These are phyloP conservation scores for Jamesozyma hellenica DNA, from an alignment of 805 yeast genomes.

Conservation along the genomic window DNA sequence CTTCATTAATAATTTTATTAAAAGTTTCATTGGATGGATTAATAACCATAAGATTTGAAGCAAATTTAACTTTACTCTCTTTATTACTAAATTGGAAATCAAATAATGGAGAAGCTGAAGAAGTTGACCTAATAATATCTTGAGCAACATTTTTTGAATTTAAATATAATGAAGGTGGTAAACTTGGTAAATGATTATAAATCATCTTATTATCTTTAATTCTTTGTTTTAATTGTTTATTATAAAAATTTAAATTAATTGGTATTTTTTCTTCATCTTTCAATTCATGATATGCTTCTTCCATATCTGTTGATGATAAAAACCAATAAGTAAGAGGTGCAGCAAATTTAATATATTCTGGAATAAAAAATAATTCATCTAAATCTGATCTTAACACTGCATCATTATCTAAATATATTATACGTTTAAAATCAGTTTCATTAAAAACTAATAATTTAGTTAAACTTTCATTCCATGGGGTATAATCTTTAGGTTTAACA, in stretches of 20 bases:
- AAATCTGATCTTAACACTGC: constrained; percentile 34
- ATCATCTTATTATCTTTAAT: constrained; percentile 19
- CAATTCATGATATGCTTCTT: constrained; percentile 13
- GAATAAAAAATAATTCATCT: constrained; percentile 45
- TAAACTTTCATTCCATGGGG: constrained; percentile 42
- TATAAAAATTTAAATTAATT: constrained; percentile 17
- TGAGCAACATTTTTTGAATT: constrained; percentile 22
- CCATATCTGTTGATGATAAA: constrained; percentile 21
- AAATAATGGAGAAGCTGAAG: constrained; percentile 19
- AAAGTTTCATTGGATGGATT: constrained; percentile 34
- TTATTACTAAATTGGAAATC: constrained; percentile 11
- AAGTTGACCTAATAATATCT: constrained; percentile 21
- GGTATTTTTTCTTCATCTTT: constrained; percentile 13
- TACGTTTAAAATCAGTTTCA: constrained; percentile 39
- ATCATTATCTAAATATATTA: constrained; percentile 53
- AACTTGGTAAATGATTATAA: constrained; percentile 34
- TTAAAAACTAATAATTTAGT: constrained; percentile 48
- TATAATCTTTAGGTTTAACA: constrained; percentile 17
- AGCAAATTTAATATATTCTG: constrained; percentile 36
- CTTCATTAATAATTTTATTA: constrained; percentile 12
- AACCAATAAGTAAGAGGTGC: constrained; percentile 38
- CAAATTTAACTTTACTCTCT: constrained; percentile 25
- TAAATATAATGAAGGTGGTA: constrained; percentile 20
- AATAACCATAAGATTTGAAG: constrained; percentile 50
- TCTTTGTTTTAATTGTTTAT: constrained; percentile 16